Evolutionary conservation across 768 basidiomycete genomes (phyloP), one percentile per base, ranked within the genome.

Genomic region (Sarcomyxa edulis): DNA sequence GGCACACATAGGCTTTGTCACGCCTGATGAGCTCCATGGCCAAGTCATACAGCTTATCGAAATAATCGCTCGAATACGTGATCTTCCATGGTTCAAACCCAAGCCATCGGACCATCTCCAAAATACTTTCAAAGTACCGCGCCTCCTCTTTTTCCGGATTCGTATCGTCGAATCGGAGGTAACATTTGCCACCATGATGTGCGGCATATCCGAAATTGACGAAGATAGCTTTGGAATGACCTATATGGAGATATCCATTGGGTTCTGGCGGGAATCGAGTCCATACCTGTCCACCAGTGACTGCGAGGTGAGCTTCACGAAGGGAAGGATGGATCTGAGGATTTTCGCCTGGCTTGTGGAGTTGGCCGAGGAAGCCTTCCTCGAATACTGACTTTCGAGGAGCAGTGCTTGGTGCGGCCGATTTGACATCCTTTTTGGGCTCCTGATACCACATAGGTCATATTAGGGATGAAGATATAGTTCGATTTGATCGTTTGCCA

Each of bases 221-320:
- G 52, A 96, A 95, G 53, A 99, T 97, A 3, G 96, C 95, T 56
- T 99, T 99, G 35, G 94, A 97, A 55, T 99, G 96, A 3, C 95
- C 95, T 48, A 91, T 84, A 51, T 92, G 96, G 27, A 98, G 72
- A 63, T 76, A 98, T 9, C 96, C 96, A 55, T 99, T 99, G 3
- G 96, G 96, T 63, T 99, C 96, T 2, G 96, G 96, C 18, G 96
- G 96, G 64, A 99, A 99, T 26, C 96, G 89, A 8, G 96, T 99
- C 66, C 83, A 84, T 4, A 98, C 94, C 35, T 76, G 67, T 6
- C 92, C 89, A 10, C 74, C 76, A 1, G 96, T 98, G 5, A 70
- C 71, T 6, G 76, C 71, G 27, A 98, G 65, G 55, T 99, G 96
- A 39, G 77, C 69, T 45, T 90, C 81, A 32, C 85, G 84, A 36